Base-by-base conservation (phyloP, 169 alveolate species). In the Besnoitia besnoiti region DNA sequence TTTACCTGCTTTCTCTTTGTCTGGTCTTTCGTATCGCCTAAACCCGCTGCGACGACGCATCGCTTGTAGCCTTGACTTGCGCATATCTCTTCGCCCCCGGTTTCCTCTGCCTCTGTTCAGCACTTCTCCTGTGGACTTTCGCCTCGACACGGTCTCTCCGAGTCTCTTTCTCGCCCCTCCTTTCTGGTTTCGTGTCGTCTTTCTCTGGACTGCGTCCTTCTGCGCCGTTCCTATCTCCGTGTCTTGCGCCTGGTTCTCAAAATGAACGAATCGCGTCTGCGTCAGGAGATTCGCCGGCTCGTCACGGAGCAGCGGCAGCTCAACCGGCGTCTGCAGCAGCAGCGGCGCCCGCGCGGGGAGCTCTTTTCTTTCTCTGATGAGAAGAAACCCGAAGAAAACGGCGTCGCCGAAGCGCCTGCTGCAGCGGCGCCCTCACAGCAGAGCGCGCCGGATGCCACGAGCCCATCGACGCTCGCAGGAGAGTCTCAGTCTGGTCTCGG, bases 241-340 rank as follows among this genome's bases (percentile, higher is more conserved):
- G 79, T 62, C 12, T 62, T 7, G 5, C 79, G 33, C 30, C 49
- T 35, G 27, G 55, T 75, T 7, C 3, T 12, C 87, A 77, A 77
- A 35, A 77, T 77, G 87, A 77, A 40, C 37, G 87, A 77, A 37
- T 21, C 49, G 21, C 87, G 49, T 37, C 87, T 77, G 37, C 87
- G 55, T 4, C 59, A 77, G 55, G 87, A 77, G 30, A 77, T 77
- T 39, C 87, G 87, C 39, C 40, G 47, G 87, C 87, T 77, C 59
- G 87, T 77, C 16, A 77, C 49, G 0, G 87, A 77, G 59, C 87
- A 77, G 55, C 55, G 87, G 30, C 87, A 77, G 37, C 59, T 77
- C 42, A 77, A 77, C 21, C 87, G 87, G 3, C 87, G 87, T 12
- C 87, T 77, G 61, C 87, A 77, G 87, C 87, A 77, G 61, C 87